phyloP scores from a whole-genome alignment of 2,329 filamentous ascomycete genomes.

The Colletotrichum siamense region DNA sequence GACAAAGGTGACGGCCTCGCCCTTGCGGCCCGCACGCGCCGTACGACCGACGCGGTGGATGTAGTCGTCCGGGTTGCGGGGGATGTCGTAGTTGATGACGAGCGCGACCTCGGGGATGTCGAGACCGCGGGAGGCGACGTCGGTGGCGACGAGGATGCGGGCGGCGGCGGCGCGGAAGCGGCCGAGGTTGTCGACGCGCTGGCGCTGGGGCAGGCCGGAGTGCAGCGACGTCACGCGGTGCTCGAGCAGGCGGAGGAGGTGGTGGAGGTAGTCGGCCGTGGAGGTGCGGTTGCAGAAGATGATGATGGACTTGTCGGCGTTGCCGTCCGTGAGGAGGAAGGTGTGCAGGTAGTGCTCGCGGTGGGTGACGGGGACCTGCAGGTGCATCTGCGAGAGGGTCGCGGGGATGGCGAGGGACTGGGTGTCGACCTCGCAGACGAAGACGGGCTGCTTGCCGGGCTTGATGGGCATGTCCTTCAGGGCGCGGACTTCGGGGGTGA shows the following conservation, averaged over 20 bases:
- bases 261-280: slow-evolving; percentile 88
- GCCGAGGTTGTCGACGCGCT: slow-evolving; percentile 86
- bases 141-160: slow-evolving; percentile 89
- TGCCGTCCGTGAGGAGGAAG: slow-evolving; percentile 80
- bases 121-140: slow-evolving; percentile 91
- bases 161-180: slow-evolving; percentile 91
- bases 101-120: slow-evolving; percentile 92
- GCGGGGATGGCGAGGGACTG: slow-evolving; percentile 77
- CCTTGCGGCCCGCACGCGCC: slow-evolving; percentile 84
- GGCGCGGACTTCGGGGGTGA: slow-evolving; percentile 89
- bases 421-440: slow-evolving; percentile 87
- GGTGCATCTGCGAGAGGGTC: slow-evolving; percentile 82
- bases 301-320: slow-evolving; percentile 79
- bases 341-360: slow-evolving; percentile 95
- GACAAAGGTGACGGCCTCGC: slow-evolving; percentile 85
- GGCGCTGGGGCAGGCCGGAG: slow-evolving; percentile 82
- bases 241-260: slow-evolving; percentile 82
- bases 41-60: slow-evolving; percentile 96
- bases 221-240: slow-evolving; percentile 93
- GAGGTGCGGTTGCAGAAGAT: slow-evolving; percentile 93
- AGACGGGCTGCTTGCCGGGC: slow-evolving; percentile 76
- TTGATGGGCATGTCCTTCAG: slow-evolving; percentile 78
- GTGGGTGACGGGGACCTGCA: slow-evolving; percentile 89
- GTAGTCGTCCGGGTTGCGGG: slow-evolving; percentile 95
- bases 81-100: slow-evolving; percentile 95